Evolutionary conservation across 768 basidiomycete genomes (phyloP).

Genomic region (Leucosporidium yakuticum): DNA sequence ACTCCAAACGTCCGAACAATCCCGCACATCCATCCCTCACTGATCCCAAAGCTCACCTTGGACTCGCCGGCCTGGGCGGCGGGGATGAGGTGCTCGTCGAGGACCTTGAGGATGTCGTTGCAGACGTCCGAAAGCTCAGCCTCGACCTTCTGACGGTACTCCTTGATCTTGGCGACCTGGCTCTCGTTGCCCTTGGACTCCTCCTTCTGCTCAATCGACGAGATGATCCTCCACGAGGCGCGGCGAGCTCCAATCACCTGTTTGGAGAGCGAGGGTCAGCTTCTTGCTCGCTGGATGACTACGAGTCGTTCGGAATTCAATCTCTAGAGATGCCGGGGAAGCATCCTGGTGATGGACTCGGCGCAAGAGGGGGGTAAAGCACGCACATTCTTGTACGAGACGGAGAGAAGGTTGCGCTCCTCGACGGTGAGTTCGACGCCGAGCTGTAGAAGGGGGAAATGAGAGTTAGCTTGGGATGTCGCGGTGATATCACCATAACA

Average conservation of each 20-base stretch:
- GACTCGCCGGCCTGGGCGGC: conserved; percentile 94
- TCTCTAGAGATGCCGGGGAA: neutral
- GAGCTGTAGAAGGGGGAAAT: conserved; percentile 15
- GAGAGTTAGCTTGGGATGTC: neutral
- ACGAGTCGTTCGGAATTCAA: neutral
- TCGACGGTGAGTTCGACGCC: conserved; percentile 98
- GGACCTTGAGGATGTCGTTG: conserved; percentile 60
- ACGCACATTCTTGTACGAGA: conserved; percentile 85
- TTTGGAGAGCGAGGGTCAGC: neutral
- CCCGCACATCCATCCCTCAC: too few relatives aligned
- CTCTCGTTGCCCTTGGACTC: conserved; percentile 95
- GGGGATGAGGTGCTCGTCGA: conserved; percentile 95
- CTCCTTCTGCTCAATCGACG: conserved; percentile 98
- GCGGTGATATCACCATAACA: too few relatives aligned
- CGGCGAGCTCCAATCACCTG: conserved; percentile 71
- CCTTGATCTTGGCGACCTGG: conserved; percentile 93
- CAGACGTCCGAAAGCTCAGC: conserved; percentile 93
- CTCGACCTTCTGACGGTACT: conserved; percentile 96
- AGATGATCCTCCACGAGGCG: conserved; percentile 97
- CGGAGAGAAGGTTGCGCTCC: conserved; percentile 96
- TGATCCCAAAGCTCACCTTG: conserved; percentile 58
- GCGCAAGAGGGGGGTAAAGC: conserved; percentile 45
- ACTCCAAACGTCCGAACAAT: too few relatives aligned
- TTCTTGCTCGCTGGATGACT: too few relatives aligned
- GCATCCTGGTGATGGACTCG: conserved; percentile 41